Conservation (phyloP, 2,329 filamentous ascomycete genomes). For the Fusarium humuli region DNA sequence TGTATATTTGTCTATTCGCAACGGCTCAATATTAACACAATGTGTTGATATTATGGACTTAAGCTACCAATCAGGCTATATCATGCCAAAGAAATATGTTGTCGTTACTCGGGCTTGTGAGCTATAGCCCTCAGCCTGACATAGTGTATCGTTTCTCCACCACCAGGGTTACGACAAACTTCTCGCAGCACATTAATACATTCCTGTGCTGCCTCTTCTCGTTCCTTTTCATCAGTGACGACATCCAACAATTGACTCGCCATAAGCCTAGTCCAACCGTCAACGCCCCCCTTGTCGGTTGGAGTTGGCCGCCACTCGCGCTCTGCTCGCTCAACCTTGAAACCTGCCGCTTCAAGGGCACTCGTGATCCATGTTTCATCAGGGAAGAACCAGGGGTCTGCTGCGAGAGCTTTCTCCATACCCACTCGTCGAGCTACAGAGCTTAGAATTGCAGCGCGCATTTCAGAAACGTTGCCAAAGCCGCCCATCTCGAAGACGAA, state of each 20-base stretch:
- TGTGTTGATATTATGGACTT: not conserved
- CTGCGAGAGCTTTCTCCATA: constrained; percentile 59
- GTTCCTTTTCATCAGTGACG: constrained; percentile 57
- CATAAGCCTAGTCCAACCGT: constrained; percentile 75
- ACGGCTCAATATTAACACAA: not conserved
- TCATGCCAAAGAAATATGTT: not conserved
- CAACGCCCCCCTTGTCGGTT: constrained; percentile 68
- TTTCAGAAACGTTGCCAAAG: constrained; percentile 74
- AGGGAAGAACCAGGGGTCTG: constrained; percentile 78
- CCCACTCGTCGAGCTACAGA: constrained; percentile 65
- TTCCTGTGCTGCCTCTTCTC: constrained; percentile 66
- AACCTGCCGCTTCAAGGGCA: constrained; percentile 59
- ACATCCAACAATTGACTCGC: constrained; percentile 68
- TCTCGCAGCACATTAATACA: constrained; percentile 65
- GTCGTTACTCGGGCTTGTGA: constrained; percentile 49
- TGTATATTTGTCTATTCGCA: not conserved
- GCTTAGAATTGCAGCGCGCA: constrained; percentile 67
- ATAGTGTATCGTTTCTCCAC: constrained; percentile 67
- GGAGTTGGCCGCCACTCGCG: constrained; percentile 73
- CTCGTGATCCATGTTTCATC: constrained; percentile 69
- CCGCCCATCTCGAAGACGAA: constrained; percentile 80
- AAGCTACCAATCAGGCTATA: too few relatives aligned
- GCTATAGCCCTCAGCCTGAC: constrained; percentile 65
- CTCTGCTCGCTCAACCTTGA: constrained; percentile 66
- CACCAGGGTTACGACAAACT: constrained; percentile 67